These are phyloP conservation scores for Bryoerythrophyllum caledonicum DNA, from an alignment of 225 moss, liverwort and hornwort genomes.

Conservation along the genomic window DNA sequence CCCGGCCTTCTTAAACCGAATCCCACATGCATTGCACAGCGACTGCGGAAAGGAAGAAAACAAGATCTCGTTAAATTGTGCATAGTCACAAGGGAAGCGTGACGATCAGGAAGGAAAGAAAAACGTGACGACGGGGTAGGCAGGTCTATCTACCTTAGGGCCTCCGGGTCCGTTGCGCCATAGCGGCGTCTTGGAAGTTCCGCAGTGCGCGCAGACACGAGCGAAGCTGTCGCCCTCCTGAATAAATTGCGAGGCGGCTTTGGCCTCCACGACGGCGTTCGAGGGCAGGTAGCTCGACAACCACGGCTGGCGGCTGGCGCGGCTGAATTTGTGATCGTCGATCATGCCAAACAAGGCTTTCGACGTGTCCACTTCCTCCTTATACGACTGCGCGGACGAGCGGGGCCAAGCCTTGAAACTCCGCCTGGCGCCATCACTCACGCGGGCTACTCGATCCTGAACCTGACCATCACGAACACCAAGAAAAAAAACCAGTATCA, in stretches of 20 bases:
- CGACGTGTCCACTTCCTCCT: slow-evolving; percentile 32
- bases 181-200: slow-evolving; percentile 56
- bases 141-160: slow-evolving; percentile 37
- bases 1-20: slow-evolving; percentile 78
- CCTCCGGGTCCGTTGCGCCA: slow-evolving; percentile 71
- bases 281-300: slow-evolving; percentile 28
- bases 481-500: too few relatives aligned
- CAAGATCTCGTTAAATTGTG: not conserved
- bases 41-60: slow-evolving; percentile 38
- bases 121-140: not conserved
- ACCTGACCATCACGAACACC: slow-evolving; percentile 19
- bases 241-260: slow-evolving; percentile 20
- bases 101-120: not conserved
- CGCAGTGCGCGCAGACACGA: slow-evolving; percentile 69
- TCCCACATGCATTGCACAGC: slow-evolving; percentile 81
- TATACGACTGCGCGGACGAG: slow-evolving; percentile 22
- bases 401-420: slow-evolving; percentile 41
- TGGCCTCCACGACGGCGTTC: slow-evolving; percentile 17
- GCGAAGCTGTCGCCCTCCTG: slow-evolving; percentile 33
- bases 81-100: not conserved
- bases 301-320: slow-evolving; percentile 40
- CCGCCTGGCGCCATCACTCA: slow-evolving; percentile 16
- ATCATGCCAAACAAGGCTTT: slow-evolving; percentile 33
- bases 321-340: slow-evolving; percentile 32
- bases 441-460: slow-evolving; percentile 14